Evolutionary conservation across 768 basidiomycete genomes (phyloP).

Genomic region (Pleurotus sapidus): DNA sequence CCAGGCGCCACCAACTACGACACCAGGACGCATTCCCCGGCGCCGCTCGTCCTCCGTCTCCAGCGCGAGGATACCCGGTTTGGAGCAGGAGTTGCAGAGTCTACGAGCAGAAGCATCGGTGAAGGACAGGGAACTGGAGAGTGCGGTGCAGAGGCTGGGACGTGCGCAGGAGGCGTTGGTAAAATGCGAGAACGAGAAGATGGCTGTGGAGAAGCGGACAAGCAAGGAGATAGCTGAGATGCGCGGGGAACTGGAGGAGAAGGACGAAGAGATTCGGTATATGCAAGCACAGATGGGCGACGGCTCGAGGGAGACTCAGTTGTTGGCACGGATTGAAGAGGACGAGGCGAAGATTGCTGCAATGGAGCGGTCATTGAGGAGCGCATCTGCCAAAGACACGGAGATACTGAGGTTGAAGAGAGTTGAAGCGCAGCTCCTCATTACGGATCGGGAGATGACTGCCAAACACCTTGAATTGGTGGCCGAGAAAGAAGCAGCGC

Average conservation of each 20-base stretch:
- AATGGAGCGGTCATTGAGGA: conserved; percentile 47
- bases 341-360: conserved; percentile 65
- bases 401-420: conserved; percentile 37
- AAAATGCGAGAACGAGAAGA: conserved; percentile 56
- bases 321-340: conserved; percentile 67
- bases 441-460: conserved; percentile 40
- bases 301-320: conserved; percentile 53
- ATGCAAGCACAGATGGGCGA: conserved; percentile 38
- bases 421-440: conserved; percentile 35
- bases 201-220: conserved; percentile 47
- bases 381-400: conserved; percentile 33
- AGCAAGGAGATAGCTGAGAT: conserved; percentile 43
- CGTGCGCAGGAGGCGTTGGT: conserved; percentile 46
- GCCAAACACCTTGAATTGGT: conserved; percentile 41
- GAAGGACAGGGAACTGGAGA: conserved; percentile 42
- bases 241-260: conserved; percentile 43
- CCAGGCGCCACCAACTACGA: conserved; percentile 22
- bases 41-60: conserved; percentile 61
- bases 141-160: conserved; percentile 44
- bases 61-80: conserved; percentile 40
- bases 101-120: conserved; percentile 37
- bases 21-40: conserved; percentile 31
- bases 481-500: conserved; percentile 50
- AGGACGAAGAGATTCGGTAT: conserved; percentile 56
- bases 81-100: conserved; percentile 58